Evolutionary conservation across 305 asterid genomes (phyloP), one percentile per base, ranked within the genome.

Genomic region (Stenogyne calaminthoides): DNA sequence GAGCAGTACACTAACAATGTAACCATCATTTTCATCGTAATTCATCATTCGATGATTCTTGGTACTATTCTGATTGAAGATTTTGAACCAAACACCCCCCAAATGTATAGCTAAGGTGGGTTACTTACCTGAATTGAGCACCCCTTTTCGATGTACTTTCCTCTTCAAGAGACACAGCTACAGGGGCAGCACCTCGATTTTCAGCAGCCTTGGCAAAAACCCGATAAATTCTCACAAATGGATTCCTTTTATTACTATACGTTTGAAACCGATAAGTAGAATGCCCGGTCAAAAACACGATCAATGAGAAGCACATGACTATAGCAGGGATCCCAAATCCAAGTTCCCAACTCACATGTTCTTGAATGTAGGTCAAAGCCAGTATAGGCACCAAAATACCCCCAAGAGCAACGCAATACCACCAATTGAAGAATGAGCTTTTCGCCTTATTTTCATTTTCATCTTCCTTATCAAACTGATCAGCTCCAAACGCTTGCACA

Each of bases 341-440:
- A 9, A 84, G 84, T 40, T 25, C 84, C 93, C 93, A 88, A 39
- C 85, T 77, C 16, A 84, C 62, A 37, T 84, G 71, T 1, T 86
- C 91, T 64, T 86, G 87, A 69, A 86, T 77, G 70, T 84, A 82
- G 42, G 27, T 76, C 68, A 86, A n/a, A 46, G 74, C 40, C 22
- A 57, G 46, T 22, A 78, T 58, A 9, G 88, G 66, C 5, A 78
- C 65, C 72, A 79, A 10, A 9, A 71, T 55, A 56, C 84, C 84
- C 7, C 68, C 72, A 8, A 52, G 42, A 1, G 40, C 19, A 6
- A 69, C 71, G 63, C 70, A 84, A 56, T 78, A 76, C 88, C 87
- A 86, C 91, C 91, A 86, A 11, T 86, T 84, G 77, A 86, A 86
- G 71, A 82, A 83, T 3, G 86, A 83, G 73, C 88, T 83, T 42